Evolutionary conservation across 352 stramenopile species (phyloP), one percentile per base, ranked within the genome.

Genomic region (Achlya hypogyna): DNA sequence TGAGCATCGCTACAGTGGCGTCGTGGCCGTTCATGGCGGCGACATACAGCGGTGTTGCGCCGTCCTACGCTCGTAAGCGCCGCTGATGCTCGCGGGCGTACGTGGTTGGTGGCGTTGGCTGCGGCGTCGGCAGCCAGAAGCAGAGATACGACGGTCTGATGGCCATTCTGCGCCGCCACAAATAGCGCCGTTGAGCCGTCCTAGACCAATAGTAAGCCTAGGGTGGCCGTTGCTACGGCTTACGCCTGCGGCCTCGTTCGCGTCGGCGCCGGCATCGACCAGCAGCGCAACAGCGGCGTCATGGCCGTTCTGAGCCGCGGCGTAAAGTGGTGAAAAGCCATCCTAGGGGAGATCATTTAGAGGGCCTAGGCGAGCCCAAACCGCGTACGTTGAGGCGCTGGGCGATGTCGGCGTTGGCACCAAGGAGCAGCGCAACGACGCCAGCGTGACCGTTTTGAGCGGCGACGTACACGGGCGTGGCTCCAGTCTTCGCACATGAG

Each of bases 21-120:
- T 58, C 51, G 25, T 67, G 38, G n/a, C 60, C 60, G 49, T 67
- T 59, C 38, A 28, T 22, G 14, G 60, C 60, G 29, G 60, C 60
- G 9, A 58, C 29, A 42, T 67, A 58, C 22, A 67, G 43, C 25
- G 60, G 40, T 10, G 60, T 67, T 27, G 54, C 54, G 35, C 54
- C 54, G 8, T 64, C 54, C 54, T 64, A 64, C 25, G 40, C 28
- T 8, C 22, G n/a, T 23, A 16, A 22, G 35, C 38, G 43, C 10
- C 34, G 16, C 10, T 34, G n/a, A 54, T 54, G 25, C 25, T 12
- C 31, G 29, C 28, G 3, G n/a, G 18, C 47, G 32, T 22, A 58
- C 60, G 16, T 67, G n/a, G 51, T 67, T 5, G 25, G 4, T 10
- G 25, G 16, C 49, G 31, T 67, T 49, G 9, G 31, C 38, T n/a